Conservation (phyloP, 2,329 filamentous ascomycete species). For the Hypoxylon sp. region DNA sequence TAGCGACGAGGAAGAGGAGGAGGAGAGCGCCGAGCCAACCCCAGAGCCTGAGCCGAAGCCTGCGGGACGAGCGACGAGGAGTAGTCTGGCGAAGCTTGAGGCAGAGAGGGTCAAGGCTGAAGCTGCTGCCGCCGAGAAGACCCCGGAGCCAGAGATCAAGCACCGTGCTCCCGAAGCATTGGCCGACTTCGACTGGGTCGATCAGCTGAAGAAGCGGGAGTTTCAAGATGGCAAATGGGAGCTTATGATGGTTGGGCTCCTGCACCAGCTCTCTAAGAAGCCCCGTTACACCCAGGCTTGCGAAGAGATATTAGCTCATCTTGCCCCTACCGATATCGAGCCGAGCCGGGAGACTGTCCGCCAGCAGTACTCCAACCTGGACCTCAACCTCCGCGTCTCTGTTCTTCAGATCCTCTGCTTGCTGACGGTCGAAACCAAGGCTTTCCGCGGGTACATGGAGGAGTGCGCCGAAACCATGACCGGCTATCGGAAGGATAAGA, state of each 20-base stretch:
- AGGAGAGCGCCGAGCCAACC: constrained; percentile 58
- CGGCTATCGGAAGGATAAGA: constrained; percentile 91
- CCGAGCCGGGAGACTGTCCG: constrained; percentile 78
- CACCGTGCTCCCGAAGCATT: constrained; percentile 82
- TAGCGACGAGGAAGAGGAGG: constrained; percentile 70
- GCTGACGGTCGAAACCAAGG: constrained; percentile 85
- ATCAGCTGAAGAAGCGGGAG: constrained; percentile 81
- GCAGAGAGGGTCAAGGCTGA: constrained; percentile 72
- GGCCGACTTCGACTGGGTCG: constrained; percentile 80
- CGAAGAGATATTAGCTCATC: constrained; percentile 78
- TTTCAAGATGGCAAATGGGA: constrained; percentile 93
- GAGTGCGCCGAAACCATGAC: constrained; percentile 96
- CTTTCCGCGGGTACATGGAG: constrained; percentile 87
- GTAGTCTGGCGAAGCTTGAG: constrained; percentile 84
- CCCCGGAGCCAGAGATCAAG: constrained; percentile 56
- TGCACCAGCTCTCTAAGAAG: constrained; percentile 84
- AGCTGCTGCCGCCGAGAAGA: constrained; percentile 61
- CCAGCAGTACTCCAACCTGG: constrained; percentile 75
- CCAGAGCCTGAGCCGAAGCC: constrained; percentile 69
- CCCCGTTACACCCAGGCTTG: constrained; percentile 74
- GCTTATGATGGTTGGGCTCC: constrained; percentile 82
- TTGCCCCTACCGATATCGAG: constrained; percentile 81
- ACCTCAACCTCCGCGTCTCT: constrained; percentile 82
- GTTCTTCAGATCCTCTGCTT: constrained; percentile 86
- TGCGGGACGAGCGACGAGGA: constrained; percentile 77